A percentile compares a stretch with the other conserved stretches of the same genome.
phyloP scores from a whole-genome alignment of 176 grass and related monocot genomes.

The Rhynchospora breviuscula region DNA sequence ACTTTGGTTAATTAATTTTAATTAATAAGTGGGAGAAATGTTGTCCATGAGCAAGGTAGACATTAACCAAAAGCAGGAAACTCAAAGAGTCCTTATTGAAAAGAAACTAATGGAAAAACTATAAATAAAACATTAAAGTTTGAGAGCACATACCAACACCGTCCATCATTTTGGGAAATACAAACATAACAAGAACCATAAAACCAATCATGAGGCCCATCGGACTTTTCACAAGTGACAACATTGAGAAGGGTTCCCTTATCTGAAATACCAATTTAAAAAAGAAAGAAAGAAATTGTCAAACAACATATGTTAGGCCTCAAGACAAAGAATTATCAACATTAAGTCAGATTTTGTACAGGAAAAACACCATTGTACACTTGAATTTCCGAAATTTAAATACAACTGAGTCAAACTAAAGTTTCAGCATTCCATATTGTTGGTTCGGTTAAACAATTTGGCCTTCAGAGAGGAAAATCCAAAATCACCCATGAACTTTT shows the following conservation, averaged over 20 bases:
- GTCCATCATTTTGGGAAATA: constrained; percentile 96
- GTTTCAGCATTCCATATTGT: neutral
- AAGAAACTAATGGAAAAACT: neutral
- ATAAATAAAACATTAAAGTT: constrained; percentile 1
- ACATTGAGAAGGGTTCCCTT: constrained; percentile 78
- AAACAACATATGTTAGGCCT: constrained; percentile 3
- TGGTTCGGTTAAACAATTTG: neutral
- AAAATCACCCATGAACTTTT: neutral
- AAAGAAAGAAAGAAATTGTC: constrained; percentile 4
- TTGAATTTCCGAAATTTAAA: neutral
- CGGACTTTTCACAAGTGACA: constrained; percentile 92
- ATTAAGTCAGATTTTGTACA: neutral
- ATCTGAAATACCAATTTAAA: constrained; percentile 37
- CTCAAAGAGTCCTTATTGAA: neutral
- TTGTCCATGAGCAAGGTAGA: neutral
- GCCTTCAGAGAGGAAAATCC: neutral
- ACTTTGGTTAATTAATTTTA: neutral
- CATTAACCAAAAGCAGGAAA: neutral
- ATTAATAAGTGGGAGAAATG: neutral
- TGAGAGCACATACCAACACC: constrained; percentile 49
- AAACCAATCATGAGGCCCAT: constrained; percentile 97
- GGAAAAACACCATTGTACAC: neutral
- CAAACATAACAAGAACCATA: constrained; percentile 78
- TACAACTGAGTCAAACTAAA: neutral
- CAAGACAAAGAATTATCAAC: neutral